Evolutionary conservation across 768 basidiomycete genomes (phyloP).

Genomic region (Mycena epipterygia): DNA sequence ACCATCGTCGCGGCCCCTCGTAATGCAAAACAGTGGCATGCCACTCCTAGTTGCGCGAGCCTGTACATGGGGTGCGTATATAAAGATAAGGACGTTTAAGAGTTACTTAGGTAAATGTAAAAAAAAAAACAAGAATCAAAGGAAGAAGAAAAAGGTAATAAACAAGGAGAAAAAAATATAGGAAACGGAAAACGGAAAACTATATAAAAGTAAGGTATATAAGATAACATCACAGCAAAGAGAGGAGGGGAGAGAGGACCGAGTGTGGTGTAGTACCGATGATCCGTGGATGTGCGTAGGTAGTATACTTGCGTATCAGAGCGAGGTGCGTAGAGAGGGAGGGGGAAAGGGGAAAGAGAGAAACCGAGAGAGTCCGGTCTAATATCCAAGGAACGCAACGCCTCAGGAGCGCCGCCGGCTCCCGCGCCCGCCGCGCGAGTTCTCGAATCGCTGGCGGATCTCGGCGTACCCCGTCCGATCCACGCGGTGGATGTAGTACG

Average conservation of each 20-base stretch:
- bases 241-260: not conserved
- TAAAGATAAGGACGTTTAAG: constrained; percentile 6
- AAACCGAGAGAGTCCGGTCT: not conserved
- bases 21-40: not conserved
- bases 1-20: no score
- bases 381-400: not conserved
- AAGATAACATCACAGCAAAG: constrained; percentile 9
- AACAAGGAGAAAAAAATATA: constrained; percentile 2
- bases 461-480: constrained; percentile 79
- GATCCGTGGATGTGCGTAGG: constrained; percentile 14
- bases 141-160: not conserved
- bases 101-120: not conserved
- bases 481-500: constrained; percentile 83
- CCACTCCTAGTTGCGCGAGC: not conserved
- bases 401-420: constrained; percentile 26
- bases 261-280: not conserved
- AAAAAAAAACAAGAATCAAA: not conserved
- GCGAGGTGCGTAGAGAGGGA: constrained; percentile 16
- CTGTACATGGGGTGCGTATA: not conserved
- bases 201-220: constrained; percentile 24
- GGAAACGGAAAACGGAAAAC: no score
- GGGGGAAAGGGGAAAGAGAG: not conserved
- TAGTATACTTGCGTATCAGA: not conserved
- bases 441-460: constrained; percentile 71
- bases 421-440: constrained; percentile 49